Evolutionary conservation across 768 basidiomycete genomes (phyloP).

Genomic region (Phaeotremella skinneri): DNA sequence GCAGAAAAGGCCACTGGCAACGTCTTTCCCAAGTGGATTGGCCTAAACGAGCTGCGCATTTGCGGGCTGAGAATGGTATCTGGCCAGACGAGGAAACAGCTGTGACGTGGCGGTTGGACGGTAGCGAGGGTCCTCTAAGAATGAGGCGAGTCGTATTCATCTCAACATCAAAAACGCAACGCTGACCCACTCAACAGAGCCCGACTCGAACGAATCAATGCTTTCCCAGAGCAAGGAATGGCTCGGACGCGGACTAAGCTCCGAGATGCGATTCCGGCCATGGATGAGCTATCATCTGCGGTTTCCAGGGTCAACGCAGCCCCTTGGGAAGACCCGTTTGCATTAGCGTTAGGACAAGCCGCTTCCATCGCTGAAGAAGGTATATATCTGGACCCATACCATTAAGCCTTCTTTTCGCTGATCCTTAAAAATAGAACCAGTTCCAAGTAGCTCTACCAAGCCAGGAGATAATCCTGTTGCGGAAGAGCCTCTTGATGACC

Average conservation of each 20-base stretch:
- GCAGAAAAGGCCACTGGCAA: slow-evolving; percentile 72
- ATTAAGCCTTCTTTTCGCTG: background rate
- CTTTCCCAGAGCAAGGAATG: slow-evolving; percentile 23
- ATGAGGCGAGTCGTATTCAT: slow-evolving; percentile 61
- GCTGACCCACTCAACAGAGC: slow-evolving; percentile 19
- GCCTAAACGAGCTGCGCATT: slow-evolving; percentile 58
- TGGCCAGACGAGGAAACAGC: slow-evolving; percentile 64
- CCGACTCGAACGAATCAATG: slow-evolving; percentile 35
- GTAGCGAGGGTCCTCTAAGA: slow-evolving; percentile 86
- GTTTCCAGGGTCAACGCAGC: slow-evolving; percentile 41
- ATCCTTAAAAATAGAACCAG: slow-evolving; percentile 17
- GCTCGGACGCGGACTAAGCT: slow-evolving; percentile 30
- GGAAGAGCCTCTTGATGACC: slow-evolving; percentile 26
- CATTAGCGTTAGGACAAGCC: slow-evolving; percentile 41
- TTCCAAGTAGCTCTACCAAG: slow-evolving; percentile 7
- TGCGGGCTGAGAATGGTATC: slow-evolving; percentile 74
- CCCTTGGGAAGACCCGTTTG: slow-evolving; percentile 51
- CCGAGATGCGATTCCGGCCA: slow-evolving; percentile 44
- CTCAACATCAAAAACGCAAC: background rate
- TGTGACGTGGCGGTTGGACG: slow-evolving; percentile 74
- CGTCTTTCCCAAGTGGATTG: slow-evolving; percentile 56
- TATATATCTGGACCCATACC: background rate
- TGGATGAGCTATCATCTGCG: slow-evolving; percentile 48
- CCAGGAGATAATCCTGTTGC: slow-evolving; percentile 1
- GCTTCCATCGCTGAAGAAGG: slow-evolving; percentile 36